Evolutionary conservation across 352 stramenopile genomes (phyloP).

Genomic region (Phytopythium litorale): DNA sequence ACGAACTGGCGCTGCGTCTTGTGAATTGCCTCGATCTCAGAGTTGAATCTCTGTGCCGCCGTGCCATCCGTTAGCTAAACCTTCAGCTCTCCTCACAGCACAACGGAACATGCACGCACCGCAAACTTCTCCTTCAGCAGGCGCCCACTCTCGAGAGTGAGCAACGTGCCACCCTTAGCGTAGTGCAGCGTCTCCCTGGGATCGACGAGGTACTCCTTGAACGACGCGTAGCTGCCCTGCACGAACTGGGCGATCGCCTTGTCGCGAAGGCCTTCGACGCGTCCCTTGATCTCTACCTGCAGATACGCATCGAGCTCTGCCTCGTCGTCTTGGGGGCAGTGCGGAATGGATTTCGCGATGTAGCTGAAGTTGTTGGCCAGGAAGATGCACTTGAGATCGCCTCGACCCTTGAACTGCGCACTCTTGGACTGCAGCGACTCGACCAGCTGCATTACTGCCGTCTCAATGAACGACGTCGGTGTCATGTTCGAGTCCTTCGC

Average conservation of each 20-base stretch:
- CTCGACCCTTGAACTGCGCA: slow-evolving; percentile 45
- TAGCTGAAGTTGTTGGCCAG: slow-evolving; percentile 94
- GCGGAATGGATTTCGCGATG: slow-evolving; percentile 74
- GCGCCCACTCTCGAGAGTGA: slow-evolving; percentile 88
- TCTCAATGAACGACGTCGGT: slow-evolving; percentile 53
- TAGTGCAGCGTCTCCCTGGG: slow-evolving; percentile 87
- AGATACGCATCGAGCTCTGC: slow-evolving; percentile 50
- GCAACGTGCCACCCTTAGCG: slow-evolving; percentile 67
- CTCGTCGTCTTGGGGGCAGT: slow-evolving; percentile 32
- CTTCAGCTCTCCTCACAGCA: background rate
- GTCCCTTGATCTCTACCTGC: slow-evolving; percentile 70
- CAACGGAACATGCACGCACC: slow-evolving; percentile 21
- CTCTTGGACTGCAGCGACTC: slow-evolving; percentile 52
- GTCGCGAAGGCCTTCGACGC: slow-evolving; percentile 79
- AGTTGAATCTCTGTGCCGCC: slow-evolving; percentile 62
- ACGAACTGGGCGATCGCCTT: slow-evolving; percentile 85
- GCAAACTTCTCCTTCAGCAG: slow-evolving; percentile 92
- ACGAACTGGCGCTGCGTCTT: slow-evolving; percentile 71
- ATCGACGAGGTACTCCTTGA: slow-evolving; percentile 64
- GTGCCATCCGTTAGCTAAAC: background rate
- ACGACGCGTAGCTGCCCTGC: slow-evolving; percentile 63
- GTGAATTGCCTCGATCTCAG: slow-evolving; percentile 63
- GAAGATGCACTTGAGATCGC: slow-evolving; percentile 82
- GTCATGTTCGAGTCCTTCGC: slow-evolving; percentile 48
- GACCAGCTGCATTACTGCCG: slow-evolving; percentile 63